Base-by-base conservation (phyloP, 345 rosid species). In the Populus ilicifolia region DNA sequence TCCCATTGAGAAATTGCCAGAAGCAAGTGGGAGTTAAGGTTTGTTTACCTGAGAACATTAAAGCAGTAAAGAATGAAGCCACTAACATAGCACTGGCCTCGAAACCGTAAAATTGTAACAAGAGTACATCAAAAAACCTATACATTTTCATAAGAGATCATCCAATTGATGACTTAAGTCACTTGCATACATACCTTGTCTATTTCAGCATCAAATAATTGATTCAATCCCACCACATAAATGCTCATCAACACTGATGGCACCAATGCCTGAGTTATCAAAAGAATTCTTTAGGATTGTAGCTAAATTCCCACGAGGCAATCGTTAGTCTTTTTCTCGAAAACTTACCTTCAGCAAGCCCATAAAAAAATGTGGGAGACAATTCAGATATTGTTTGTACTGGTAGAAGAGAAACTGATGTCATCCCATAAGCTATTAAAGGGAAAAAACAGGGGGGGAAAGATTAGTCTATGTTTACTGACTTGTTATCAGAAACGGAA, bases 1-100 rank as follows among this genome's bases (percentile, higher is more conserved):
- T 68, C 39, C 50, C 72, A 74, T 72, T 18, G 88, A 79, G 35
- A 81, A 81, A 2, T 79, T 70, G 20, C 88, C 86, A 6, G 86
- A 78, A 25, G 85, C 88, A 2, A 81, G 73, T 27, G 88, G 88
- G 38, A 83, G 86, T 68, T 83, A 11, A 0, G 86, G 83, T 71
- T 83, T 79, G 75, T 86, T 83, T 17, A 83, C 67, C 89, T 82
- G 12, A 35, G 25, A 72, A 44, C 30, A 62, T 5, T 7, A 63
- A 46, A 13, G 14, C 39, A 29, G 36, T 38, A 17, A 11, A 17
- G 10, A 27, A 39, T 17, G 16, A 66, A 76, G 50, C n/a, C 33
- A 38, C 16, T 9, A 43, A 50, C 33, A 52, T 17, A 10, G 1
- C 43, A 21, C 3, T 56, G 62, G 13, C 62, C n/a, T 23, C 12